Evolutionary conservation across 2,329 filamentous ascomycete species (phyloP).

Genomic region (Hymenoscyphus fraxineus): DNA sequence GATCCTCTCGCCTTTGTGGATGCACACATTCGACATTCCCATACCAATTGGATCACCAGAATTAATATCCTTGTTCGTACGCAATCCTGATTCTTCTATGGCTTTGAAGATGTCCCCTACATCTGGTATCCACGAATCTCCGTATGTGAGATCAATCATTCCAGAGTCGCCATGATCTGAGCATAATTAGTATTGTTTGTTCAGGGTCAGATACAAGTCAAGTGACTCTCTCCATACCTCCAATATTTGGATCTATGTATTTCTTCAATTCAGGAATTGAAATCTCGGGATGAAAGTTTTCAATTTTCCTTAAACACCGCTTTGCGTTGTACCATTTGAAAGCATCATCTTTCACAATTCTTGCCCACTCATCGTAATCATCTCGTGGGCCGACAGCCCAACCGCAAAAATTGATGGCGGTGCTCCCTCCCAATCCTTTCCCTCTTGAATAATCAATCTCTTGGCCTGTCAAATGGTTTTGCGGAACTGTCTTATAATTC

Average conservation of each 20-base stretch:
- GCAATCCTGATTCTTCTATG: slow-evolving; percentile 46
- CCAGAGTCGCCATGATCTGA: slow-evolving; percentile 48
- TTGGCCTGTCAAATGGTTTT: slow-evolving; percentile 27
- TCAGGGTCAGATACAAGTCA: neutral
- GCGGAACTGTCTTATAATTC: slow-evolving; percentile 29
- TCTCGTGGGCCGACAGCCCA: slow-evolving; percentile 53
- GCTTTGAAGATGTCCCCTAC: slow-evolving; percentile 43
- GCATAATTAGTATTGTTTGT: neutral
- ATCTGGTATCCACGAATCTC: slow-evolving; percentile 47
- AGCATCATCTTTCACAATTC: slow-evolving; percentile 52
- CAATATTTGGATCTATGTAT: neutral
- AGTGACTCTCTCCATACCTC: neutral
- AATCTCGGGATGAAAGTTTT: slow-evolving; percentile 46
- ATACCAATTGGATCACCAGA: slow-evolving; percentile 54
- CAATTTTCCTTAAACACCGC: slow-evolving; percentile 48
- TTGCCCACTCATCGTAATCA: slow-evolving; percentile 61
- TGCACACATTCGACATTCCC: slow-evolving; percentile 47
- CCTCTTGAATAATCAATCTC: slow-evolving; percentile 36
- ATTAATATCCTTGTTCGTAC: slow-evolving; percentile 39
- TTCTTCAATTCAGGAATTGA: slow-evolving; percentile 27
- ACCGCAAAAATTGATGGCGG: slow-evolving; percentile 41
- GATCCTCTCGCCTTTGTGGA: slow-evolving; percentile 44
- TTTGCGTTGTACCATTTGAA: slow-evolving; percentile 44
- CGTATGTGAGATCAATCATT: slow-evolving; percentile 46
- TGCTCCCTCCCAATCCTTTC: slow-evolving; percentile 38